A percentile compares a stretch with the other conserved stretches of the same genome.
These are phyloP conservation scores for Clarireedia monteithiana DNA, from an alignment of 2,329 filamentous ascomycete species.

Conservation along the genomic window DNA sequence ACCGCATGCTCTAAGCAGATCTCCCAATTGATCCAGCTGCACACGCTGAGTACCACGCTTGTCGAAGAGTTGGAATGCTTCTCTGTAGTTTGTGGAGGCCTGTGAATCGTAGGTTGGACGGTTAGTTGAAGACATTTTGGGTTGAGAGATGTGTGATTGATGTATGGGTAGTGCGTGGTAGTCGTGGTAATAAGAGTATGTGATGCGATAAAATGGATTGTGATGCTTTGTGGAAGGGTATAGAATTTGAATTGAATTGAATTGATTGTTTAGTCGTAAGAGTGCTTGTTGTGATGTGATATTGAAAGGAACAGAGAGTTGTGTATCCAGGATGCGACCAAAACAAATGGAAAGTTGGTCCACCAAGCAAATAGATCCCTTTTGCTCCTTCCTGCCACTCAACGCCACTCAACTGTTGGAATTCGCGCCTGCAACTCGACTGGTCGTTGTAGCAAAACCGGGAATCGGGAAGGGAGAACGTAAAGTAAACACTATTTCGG, in stretches of 20 bases:
- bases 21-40: slow-evolving; percentile 75
- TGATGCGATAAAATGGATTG: background rate
- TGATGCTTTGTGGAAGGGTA: background rate
- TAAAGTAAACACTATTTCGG: too few relatives aligned
- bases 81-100: slow-evolving; percentile 97
- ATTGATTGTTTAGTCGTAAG: background rate
- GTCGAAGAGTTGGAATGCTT: slow-evolving; percentile 99
- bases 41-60: slow-evolving; percentile 97
- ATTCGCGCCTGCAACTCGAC: too few relatives aligned
- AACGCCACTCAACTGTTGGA: too few relatives aligned
- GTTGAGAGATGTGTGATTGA: background rate
- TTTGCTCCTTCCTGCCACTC: too few relatives aligned
- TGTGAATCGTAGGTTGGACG: slow-evolving; percentile 34
- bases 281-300: too few relatives aligned
- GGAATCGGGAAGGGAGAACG: too few relatives aligned
- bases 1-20: slow-evolving; percentile 90
- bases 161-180: background rate
- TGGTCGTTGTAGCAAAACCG: too few relatives aligned
- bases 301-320: too few relatives aligned
- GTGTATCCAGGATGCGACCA: too few relatives aligned
- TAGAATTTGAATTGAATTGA: background rate
- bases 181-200: background rate
- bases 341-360: too few relatives aligned
- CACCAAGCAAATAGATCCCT: too few relatives aligned
- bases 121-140: slow-evolving; percentile 21